These are phyloP conservation scores for Xylaria telfairii DNA, from an alignment of 495 filamentous ascomycete species.

Conservation along the genomic window DNA sequence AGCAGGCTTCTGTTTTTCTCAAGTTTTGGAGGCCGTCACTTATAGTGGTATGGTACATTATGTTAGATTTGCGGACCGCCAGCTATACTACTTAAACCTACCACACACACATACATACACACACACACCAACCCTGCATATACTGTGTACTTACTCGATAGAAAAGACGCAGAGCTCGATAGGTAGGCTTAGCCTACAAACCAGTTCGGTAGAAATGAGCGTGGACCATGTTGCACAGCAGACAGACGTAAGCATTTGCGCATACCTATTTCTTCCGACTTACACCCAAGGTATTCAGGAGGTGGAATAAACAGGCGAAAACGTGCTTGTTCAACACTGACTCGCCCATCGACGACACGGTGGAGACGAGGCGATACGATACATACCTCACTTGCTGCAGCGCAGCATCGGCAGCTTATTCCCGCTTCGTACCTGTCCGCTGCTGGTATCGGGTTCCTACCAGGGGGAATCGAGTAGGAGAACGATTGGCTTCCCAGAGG, in stretches of 20 bases:
- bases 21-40: background rate
- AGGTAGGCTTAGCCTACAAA: background rate
- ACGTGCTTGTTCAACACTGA: background rate
- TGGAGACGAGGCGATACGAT: background rate
- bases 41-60: background rate
- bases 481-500: constrained; percentile 20
- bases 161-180: background rate
- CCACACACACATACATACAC: too few species aligned
- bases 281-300: too few species aligned
- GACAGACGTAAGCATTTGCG: background rate
- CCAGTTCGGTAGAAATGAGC: background rate
- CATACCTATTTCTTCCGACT: background rate
- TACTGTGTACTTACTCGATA: too few species aligned
- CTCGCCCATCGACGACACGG: background rate
- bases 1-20: background rate
- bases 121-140: too few species aligned
- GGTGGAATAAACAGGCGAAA: background rate
- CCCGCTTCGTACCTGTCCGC: constrained; percentile 3
- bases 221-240: background rate
- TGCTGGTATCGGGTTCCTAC: background rate
- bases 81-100: background rate
- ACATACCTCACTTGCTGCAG: background rate
- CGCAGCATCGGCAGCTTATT: constrained; percentile 4
- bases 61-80: background rate
- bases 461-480: background rate